Evolutionary conservation across 1,139 yeast genomes (phyloP).

Genomic region (Yarrowia galli): DNA sequence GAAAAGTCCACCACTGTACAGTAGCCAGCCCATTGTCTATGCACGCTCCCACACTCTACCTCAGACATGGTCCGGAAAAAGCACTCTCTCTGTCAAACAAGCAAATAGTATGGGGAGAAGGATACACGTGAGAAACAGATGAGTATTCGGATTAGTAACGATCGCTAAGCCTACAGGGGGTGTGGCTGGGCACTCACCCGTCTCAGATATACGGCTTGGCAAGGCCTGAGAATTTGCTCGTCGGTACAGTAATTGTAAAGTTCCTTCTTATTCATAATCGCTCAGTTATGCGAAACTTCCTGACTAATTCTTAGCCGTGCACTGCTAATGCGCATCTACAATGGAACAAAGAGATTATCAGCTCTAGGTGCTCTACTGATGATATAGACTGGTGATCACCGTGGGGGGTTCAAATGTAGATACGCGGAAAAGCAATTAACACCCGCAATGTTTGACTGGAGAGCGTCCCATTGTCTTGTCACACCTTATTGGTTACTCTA

Average conservation of each 20-base stretch:
- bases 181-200: not conserved
- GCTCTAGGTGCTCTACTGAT: no score
- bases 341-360: not conserved
- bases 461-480: not conserved
- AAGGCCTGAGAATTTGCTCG: not conserved
- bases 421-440: not conserved
- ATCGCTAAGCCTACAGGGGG: not conserved
- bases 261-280: not conserved
- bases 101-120: not conserved
- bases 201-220: not conserved
- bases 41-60: not conserved
- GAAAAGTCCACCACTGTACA: not conserved
- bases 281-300: not conserved
- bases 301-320: constrained; percentile 2
- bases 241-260: not conserved
- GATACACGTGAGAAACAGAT: not conserved
- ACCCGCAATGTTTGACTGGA: not conserved
- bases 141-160: no score
- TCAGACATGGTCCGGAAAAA: not conserved
- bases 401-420: not conserved
- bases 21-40: not conserved
- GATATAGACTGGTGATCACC: not conserved
- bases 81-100: not conserved
- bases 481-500: not conserved
- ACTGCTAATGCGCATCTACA: not conserved